Evolutionary conservation across 2,329 filamentous ascomycete genomes (phyloP).

Genomic region (Calonectria multiphialidica): DNA sequence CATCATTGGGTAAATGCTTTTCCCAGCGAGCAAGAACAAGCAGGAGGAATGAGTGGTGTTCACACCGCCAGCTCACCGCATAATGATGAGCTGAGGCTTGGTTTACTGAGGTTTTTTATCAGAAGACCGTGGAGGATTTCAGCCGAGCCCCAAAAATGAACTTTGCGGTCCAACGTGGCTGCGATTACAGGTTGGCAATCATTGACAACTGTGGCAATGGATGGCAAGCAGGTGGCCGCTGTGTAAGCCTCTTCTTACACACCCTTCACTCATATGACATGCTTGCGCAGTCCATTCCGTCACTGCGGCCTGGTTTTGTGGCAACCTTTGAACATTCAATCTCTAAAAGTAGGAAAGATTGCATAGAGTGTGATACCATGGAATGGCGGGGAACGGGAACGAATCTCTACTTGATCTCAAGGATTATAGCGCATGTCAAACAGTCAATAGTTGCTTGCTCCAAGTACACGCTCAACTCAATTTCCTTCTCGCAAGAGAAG

Average conservation of each 20-base stretch:
- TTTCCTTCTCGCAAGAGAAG: too few species aligned
- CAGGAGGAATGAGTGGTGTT: background rate
- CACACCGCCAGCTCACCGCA: background rate
- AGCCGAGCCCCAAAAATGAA: background rate
- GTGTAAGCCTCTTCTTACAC: background rate
- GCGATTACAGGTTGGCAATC: background rate
- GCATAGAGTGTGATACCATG: background rate
- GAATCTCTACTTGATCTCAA: background rate
- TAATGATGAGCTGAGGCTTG: background rate
- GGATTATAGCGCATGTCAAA: background rate
- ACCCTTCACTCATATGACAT: background rate
- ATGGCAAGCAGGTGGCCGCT: background rate
- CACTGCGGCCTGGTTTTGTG: too few species aligned
- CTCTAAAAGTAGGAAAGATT: background rate
- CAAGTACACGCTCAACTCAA: too few species aligned
- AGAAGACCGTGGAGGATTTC: background rate
- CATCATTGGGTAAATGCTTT: slow-evolving; percentile 12
- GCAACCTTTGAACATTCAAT: background rate
- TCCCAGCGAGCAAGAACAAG: background rate
- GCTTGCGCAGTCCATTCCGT: background rate
- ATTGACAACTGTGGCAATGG: background rate
- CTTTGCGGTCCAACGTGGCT: background rate
- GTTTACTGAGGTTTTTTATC: background rate
- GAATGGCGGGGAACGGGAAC: background rate
- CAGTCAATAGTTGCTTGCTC: background rate